Evolutionary conservation across 495 filamentous ascomycete genomes (phyloP).

Genomic region (Penicillium diatomitis): DNA sequence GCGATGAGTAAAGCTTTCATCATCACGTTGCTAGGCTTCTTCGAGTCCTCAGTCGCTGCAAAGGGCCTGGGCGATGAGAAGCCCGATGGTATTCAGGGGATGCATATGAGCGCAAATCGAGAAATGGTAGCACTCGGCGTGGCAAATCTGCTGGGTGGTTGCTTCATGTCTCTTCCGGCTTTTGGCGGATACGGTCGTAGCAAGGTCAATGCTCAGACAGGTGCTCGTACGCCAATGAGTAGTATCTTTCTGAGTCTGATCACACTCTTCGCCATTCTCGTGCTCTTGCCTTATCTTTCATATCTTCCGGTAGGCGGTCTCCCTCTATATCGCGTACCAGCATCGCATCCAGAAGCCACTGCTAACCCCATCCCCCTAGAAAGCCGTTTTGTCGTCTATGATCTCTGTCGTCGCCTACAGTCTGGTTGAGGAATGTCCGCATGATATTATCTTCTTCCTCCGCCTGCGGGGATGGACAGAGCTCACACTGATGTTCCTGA

Average conservation of each 20-base stretch:
- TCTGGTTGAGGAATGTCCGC: constrained; percentile 88
- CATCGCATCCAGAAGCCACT: neutral
- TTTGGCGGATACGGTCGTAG: constrained; percentile 96
- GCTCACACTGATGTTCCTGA: constrained; percentile 75
- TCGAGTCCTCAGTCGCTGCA: constrained; percentile 95
- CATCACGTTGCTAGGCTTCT: constrained; percentile 93
- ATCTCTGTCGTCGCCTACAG: constrained; percentile 94
- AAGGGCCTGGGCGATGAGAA: constrained; percentile 68
- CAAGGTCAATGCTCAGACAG: constrained; percentile 88
- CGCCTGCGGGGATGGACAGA: constrained; percentile 78
- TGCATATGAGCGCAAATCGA: constrained; percentile 80
- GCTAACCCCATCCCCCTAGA: constrained; percentile 36
- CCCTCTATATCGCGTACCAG: neutral
- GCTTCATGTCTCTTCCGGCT: constrained; percentile 83
- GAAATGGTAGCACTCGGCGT: constrained; percentile 89
- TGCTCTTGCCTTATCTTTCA: constrained; percentile 84
- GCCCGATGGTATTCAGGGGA: constrained; percentile 55
- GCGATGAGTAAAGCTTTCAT: constrained; percentile 87
- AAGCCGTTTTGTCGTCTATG: constrained; percentile 87
- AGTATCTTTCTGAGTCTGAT: constrained; percentile 75
- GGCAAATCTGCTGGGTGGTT: constrained; percentile 82
- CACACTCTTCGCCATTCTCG: constrained; percentile 69
- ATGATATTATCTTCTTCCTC: constrained; percentile 85
- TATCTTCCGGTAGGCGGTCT: constrained; percentile 69
- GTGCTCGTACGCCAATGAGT: constrained; percentile 87